Base-by-base conservation (phyloP, 805 yeast genomes). In the Danielia reshetovae region DNA sequence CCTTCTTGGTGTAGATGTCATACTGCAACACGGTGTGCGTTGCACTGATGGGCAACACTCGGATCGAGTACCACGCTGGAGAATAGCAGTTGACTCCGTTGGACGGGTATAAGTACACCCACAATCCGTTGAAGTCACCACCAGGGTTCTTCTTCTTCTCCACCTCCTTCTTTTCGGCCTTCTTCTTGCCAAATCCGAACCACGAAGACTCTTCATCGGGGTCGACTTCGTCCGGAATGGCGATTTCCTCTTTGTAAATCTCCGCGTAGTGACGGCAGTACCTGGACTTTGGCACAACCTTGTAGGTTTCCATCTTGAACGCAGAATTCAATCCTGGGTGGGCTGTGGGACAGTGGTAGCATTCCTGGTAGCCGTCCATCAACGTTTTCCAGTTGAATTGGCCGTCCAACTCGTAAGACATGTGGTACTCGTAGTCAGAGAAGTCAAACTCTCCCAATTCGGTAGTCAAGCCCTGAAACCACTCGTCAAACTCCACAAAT, bases 321-420 rank as follows among this genome's bases (percentile, higher is more conserved):
- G 81, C 79, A 21, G 70, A 51, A 32, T 68, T 64, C 39, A 77
- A 59, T 13, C 81, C 81, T 4, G 81, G 81, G 45, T 77, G 83
- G 1, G 81, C 81, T 8, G 81, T 77, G 27, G 83, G 82, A 54
- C 82, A 77, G 53, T 77, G 83, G 57, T 77, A 77, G 47, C 82
- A 77, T 56, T 77, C 82, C 59, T 77, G 81, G 57, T 77, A 77
- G 7, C 83, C 81, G 47, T 77, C 82, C 80, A 77, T 75, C 40
- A 77, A 62, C 4, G 82, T 77, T 48, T 77, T 77, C 82, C 83
- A 77, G 59, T 77, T 77, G 62, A 77, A 77, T 48, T 72, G 60
- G 32, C 83, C 82, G 44, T 75, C 80, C 29, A 77, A 63, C 51
- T 77, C 81, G 45, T 76, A 77, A 11, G 79, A 72, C 81, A 76